Evolutionary conservation across 306 rosid genomes (phyloP).

Genomic region (Pyrus bretschneideri): DNA sequence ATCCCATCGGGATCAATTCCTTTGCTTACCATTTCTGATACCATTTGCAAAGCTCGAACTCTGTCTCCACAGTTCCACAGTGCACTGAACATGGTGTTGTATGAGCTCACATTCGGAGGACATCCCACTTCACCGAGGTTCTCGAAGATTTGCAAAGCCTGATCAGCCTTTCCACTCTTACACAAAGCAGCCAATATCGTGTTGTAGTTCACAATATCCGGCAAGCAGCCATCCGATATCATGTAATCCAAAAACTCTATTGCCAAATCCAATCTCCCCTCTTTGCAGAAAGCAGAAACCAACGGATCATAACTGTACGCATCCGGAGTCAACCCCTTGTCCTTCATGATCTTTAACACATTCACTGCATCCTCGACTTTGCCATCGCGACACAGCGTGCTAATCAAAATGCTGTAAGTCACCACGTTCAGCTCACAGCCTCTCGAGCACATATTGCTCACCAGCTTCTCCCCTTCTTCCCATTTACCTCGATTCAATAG

Average conservation of each 20-base stretch:
- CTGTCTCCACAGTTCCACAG: constrained; percentile 68
- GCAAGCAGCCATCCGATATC: constrained; percentile 74
- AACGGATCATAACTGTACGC: constrained; percentile 76
- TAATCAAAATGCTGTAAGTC: constrained; percentile 60
- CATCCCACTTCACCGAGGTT: constrained; percentile 68
- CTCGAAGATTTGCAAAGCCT: constrained; percentile 59
- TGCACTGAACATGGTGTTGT: constrained; percentile 76
- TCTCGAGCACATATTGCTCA: constrained; percentile 45
- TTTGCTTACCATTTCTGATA: constrained; percentile 60
- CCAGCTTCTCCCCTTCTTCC: constrained; percentile 56
- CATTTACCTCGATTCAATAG: constrained; percentile 56
- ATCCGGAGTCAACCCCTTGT: constrained; percentile 65
- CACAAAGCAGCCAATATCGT: constrained; percentile 66
- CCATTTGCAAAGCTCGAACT: constrained; percentile 54
- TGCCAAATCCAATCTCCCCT: constrained; percentile 59
- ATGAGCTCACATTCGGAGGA: constrained; percentile 76
- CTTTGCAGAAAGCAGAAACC: constrained; percentile 67
- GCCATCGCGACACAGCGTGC: constrained; percentile 57
- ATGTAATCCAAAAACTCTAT: constrained; percentile 55
- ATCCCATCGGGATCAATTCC: constrained; percentile 60
- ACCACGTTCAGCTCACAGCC: constrained; percentile 65
- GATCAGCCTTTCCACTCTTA: constrained; percentile 57
- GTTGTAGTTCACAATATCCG: constrained; percentile 73
- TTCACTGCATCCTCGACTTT: constrained; percentile 56
- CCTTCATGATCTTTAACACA: constrained; percentile 69